A percentile compares a stretch with the other conserved stretches of the same genome.
phyloP scores from a whole-genome alignment of 169 alveolate species.

The Theileria annulata region DNA sequence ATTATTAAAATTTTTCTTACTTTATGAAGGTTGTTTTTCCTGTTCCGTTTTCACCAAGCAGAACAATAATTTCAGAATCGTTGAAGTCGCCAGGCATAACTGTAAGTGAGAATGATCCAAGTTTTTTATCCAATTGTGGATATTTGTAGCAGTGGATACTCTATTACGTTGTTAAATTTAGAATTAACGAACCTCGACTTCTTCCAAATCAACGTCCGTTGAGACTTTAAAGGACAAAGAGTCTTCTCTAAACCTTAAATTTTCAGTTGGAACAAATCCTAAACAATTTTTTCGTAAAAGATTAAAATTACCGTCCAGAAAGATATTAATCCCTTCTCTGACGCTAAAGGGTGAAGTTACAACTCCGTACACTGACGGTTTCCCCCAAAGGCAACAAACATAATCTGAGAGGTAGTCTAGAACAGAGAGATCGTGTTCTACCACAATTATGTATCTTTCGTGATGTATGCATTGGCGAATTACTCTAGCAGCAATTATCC shows the following conservation, averaged over 20 bases:
- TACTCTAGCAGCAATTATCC: slow-evolving; percentile 94
- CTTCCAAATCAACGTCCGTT: slow-evolving; percentile 77
- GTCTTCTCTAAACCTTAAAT: slow-evolving; percentile 97
- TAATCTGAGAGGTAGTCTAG: slow-evolving; percentile 98
- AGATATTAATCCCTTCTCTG: slow-evolving; percentile 97
- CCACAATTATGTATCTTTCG: slow-evolving; percentile 94
- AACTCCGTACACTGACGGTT: slow-evolving; percentile 99
- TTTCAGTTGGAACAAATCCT: slow-evolving; percentile 98
- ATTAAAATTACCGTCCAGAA: slow-evolving; percentile 87
- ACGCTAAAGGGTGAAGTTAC: slow-evolving; percentile 99
- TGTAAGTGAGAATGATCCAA: slow-evolving; percentile 84
- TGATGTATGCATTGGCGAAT: slow-evolving; percentile 86
- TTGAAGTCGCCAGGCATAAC: slow-evolving; percentile 92
- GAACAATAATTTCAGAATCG: slow-evolving; percentile 95
- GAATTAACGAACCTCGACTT: slow-evolving; percentile 55
- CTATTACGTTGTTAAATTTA: slow-evolving; percentile 11
- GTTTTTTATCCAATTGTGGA: slow-evolving; percentile 82
- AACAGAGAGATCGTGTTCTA: slow-evolving; percentile 99
- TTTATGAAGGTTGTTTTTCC: slow-evolving; percentile 99
- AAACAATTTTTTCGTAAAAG: not conserved
- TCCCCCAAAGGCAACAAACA: slow-evolving; percentile 98
- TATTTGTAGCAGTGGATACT: slow-evolving; percentile 78
- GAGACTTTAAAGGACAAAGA: slow-evolving; percentile 89
- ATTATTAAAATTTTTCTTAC: slow-evolving; percentile 3
- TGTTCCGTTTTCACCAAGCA: slow-evolving; percentile 98